Evolutionary conservation across 2,329 filamentous ascomycete species (phyloP).

Genomic region (Penicillium sclerotiorum): DNA sequence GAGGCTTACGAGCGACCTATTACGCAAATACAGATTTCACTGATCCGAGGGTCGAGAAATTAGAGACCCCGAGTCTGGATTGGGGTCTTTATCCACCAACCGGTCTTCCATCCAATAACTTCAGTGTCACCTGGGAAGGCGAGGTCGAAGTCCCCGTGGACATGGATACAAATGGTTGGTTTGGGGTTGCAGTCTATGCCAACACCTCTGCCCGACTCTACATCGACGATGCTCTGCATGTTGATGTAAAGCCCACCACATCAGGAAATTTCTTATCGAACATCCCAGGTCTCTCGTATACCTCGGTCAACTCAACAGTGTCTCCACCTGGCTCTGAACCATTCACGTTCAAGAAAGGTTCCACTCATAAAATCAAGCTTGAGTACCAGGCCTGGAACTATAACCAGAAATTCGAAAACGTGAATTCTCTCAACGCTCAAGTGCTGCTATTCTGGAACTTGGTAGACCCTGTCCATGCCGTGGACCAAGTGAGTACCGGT

Average conservation of each 20-base stretch:
- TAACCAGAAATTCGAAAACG: constrained; percentile 40
- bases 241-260: constrained; percentile 35
- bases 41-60: constrained; percentile 28
- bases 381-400: constrained; percentile 49
- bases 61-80: constrained; percentile 45
- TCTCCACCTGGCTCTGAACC: constrained; percentile 41
- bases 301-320: constrained; percentile 38
- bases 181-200: constrained; percentile 45
- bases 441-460: constrained; percentile 52
- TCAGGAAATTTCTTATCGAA: constrained; percentile 44
- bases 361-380: constrained; percentile 41
- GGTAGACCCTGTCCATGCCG: constrained; percentile 37
- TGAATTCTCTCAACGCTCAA: constrained; percentile 46
- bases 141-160: constrained; percentile 42
- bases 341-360: constrained; percentile 43
- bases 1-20: constrained; percentile 46
- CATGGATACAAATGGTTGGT: constrained; percentile 44
- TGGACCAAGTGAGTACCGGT: constrained; percentile 15
- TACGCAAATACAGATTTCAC: constrained; percentile 46
- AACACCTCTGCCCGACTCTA: constrained; percentile 47
- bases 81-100: constrained; percentile 51
- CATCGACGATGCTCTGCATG: constrained; percentile 7
- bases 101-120: constrained; percentile 48
- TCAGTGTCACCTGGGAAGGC: constrained; percentile 50
- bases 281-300: constrained; percentile 44